A percentile compares a stretch with the other conserved stretches of the same genome.
These are phyloP conservation scores for Acacia concinna DNA, from an alignment of 331 rosid species.

Conservation along the genomic window DNA sequence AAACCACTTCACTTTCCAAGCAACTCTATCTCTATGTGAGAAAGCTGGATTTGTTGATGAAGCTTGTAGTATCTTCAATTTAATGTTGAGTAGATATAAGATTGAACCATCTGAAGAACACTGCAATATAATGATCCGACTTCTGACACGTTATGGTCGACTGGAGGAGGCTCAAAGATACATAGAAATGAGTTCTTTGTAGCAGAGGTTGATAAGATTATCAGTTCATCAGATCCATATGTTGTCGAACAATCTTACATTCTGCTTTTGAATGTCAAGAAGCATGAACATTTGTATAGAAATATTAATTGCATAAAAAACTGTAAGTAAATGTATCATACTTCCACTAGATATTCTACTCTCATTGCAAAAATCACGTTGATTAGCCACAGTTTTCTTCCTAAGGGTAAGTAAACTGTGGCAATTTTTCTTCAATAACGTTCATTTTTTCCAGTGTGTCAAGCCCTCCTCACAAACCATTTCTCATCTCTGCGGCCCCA, in stretches of 20 bases:
- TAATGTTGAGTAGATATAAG: slow-evolving; percentile 58
- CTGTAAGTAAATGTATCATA: slow-evolving; percentile 7
- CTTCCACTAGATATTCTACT: neutral
- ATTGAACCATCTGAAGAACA: slow-evolving; percentile 58
- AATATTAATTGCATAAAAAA: neutral
- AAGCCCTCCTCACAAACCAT: neutral
- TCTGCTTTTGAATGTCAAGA: neutral
- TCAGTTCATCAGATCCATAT: slow-evolving; percentile 10
- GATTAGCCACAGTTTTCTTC: neutral
- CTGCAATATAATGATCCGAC: slow-evolving; percentile 43
- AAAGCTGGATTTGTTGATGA: slow-evolving; percentile 69
- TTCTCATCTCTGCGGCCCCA: too few relatives aligned
- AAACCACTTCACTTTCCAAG: slow-evolving; percentile 65
- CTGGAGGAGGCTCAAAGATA: slow-evolving; percentile 57
- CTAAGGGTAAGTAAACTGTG: neutral
- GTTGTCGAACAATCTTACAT: slow-evolving; percentile 8
- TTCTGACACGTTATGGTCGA: slow-evolving; percentile 62
- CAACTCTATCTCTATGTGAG: slow-evolving; percentile 59
- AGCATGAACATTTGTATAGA: neutral
- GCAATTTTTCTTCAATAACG: neutral
- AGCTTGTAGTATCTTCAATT: slow-evolving; percentile 55
- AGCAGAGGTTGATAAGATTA: neutral
- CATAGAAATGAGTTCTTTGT: slow-evolving; percentile 46
- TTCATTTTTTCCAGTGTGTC: neutral
- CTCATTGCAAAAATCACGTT: neutral